These are phyloP conservation scores for Aphanomyces astaci DNA, from an alignment of 352 stramenopile species.

Conservation along the genomic window DNA sequence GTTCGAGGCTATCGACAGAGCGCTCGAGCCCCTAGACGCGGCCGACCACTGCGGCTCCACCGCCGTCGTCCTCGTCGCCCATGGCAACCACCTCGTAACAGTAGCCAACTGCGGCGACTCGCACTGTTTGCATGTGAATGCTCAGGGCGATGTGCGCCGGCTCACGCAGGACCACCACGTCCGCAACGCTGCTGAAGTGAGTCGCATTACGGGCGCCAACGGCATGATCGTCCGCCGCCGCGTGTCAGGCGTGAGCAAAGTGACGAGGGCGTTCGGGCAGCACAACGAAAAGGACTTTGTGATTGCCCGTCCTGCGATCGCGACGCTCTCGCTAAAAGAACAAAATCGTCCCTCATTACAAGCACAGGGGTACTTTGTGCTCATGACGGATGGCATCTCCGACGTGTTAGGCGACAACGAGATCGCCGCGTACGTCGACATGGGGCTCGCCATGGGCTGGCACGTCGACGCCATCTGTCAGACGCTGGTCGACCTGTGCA, in stretches of 20 bases:
- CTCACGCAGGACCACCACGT: slow-evolving; percentile 72
- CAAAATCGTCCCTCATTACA: no score
- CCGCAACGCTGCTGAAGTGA: slow-evolving; percentile 65
- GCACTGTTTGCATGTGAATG: slow-evolving; percentile 53
- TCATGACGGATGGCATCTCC: slow-evolving; percentile 68
- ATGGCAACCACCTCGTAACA: slow-evolving; percentile 45
- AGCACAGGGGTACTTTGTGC: slow-evolving; percentile 70
- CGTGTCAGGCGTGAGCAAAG: slow-evolving; percentile 57
- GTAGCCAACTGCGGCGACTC: slow-evolving; percentile 76
- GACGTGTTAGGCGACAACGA: slow-evolving; percentile 69
- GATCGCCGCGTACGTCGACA: slow-evolving; percentile 51
- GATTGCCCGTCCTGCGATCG: slow-evolving; percentile 50
- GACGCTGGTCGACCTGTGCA: slow-evolving; percentile 57
- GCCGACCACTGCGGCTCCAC: slow-evolving; percentile 58
- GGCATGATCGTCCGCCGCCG: slow-evolving; percentile 81
- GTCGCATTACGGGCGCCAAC: slow-evolving; percentile 59
- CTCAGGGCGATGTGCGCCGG: slow-evolving; percentile 36
- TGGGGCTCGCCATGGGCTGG: slow-evolving; percentile 38
- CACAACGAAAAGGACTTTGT: slow-evolving; percentile 78
- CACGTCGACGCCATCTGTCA: slow-evolving; percentile 51
- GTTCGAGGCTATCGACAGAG: slow-evolving; percentile 52
- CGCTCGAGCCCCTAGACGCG: slow-evolving; percentile 60
- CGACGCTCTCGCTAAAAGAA: slow-evolving; percentile 43
- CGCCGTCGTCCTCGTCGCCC: slow-evolving; percentile 65
- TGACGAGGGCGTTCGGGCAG: slow-evolving; percentile 70